These are phyloP conservation scores for Linnemannia elongata DNA, from an alignment of 192 early-diverging fungal species.

Conservation along the genomic window DNA sequence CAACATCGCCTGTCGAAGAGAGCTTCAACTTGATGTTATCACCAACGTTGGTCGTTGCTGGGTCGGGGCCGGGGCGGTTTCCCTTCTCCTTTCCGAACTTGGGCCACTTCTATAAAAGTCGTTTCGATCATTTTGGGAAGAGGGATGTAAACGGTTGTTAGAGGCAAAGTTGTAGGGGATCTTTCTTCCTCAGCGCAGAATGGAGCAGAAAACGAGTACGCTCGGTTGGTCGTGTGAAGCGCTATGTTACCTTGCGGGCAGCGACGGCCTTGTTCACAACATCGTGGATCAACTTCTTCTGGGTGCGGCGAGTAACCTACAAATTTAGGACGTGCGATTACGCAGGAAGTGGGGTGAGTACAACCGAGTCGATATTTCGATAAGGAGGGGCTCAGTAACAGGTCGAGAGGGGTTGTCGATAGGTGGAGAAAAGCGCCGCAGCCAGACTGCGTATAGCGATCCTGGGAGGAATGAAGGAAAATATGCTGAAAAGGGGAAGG, in stretches of 20 bases:
- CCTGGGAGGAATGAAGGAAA: not conserved
- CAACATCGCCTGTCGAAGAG: slow-evolving; percentile 75
- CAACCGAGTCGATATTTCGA: not conserved
- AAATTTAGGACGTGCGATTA: not conserved
- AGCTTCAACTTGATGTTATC: slow-evolving; percentile 92
- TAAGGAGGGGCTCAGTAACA: not conserved
- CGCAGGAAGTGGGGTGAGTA: not conserved
- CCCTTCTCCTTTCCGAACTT: slow-evolving; percentile 94
- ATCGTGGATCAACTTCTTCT: slow-evolving; percentile 82
- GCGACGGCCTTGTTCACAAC: slow-evolving; percentile 91
- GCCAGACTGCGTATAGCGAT: not conserved
- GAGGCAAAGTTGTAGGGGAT: not conserved
- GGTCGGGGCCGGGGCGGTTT: slow-evolving; percentile 85
- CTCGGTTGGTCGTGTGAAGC: not conserved
- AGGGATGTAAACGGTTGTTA: not conserved
- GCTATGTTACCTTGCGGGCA: slow-evolving; percentile 77
- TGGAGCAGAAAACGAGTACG: no score
- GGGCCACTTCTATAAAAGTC: slow-evolving; percentile 71
- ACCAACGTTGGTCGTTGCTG: slow-evolving; percentile 88
- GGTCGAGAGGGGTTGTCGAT: not conserved
- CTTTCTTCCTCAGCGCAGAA: not conserved
- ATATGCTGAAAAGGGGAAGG: not conserved
- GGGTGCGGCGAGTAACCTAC: slow-evolving; percentile 84
- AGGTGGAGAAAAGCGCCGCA: not conserved
- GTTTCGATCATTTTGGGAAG: not conserved